Evolutionary conservation across 805 yeast species (phyloP).

Genomic region (Candida palmyrensis): DNA sequence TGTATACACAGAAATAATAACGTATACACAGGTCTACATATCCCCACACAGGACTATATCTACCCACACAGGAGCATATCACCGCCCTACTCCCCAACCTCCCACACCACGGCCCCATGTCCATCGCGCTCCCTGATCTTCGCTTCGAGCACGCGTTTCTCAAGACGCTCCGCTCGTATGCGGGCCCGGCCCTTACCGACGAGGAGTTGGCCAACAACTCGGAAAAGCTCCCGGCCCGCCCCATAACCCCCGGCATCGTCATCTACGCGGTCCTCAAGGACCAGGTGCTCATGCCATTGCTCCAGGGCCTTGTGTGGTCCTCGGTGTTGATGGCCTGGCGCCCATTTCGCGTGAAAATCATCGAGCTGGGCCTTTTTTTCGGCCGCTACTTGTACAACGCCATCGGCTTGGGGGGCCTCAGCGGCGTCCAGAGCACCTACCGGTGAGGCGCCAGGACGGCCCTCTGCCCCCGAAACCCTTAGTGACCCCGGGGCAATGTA

Average conservation of each 20-base stretch:
- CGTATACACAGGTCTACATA: too few species aligned
- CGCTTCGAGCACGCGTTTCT: conserved; percentile 62
- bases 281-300: conserved; percentile 47
- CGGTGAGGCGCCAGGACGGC: too few species aligned
- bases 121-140: conserved; percentile 49
- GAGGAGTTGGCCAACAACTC: conserved; percentile 2
- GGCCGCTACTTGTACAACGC: conserved; percentile 20
- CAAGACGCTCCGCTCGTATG: conserved; percentile 24
- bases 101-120: conserved; percentile 3
- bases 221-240: conserved; percentile 22
- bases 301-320: conserved; percentile 48
- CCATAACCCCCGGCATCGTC: conserved; percentile 41
- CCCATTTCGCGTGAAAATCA: conserved; percentile 28
- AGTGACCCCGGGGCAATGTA: too few species aligned
- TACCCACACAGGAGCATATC: conserved; percentile 1
- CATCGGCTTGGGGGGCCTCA: conserved; percentile 14
- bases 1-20: too few species aligned
- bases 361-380: conserved; percentile 20
- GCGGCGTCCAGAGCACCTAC: too few species aligned
- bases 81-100: background rate
- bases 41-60: background rate
- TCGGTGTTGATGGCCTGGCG: conserved; percentile 30
- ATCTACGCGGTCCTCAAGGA: conserved; percentile 46
- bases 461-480: too few species aligned
- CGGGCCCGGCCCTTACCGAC: conserved; percentile 12